Evolutionary conservation across 306 rosid genomes (phyloP).

Genomic region (Gillenia trifoliata): DNA sequence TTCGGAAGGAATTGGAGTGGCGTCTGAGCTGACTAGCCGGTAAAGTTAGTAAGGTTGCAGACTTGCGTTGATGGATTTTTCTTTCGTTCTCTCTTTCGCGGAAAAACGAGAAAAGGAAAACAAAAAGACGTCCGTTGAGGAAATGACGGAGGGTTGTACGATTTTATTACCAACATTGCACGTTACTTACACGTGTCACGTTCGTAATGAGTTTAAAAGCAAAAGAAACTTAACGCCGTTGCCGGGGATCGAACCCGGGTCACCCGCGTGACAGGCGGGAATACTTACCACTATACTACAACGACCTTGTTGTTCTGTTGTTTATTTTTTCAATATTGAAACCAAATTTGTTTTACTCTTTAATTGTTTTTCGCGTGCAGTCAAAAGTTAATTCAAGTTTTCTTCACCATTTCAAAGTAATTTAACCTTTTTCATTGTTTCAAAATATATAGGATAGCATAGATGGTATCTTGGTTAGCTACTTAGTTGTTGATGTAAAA

Average conservation of each 20-base stretch:
- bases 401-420: not conserved
- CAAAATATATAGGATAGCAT: too few species aligned
- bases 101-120: not conserved
- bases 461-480: too few species aligned
- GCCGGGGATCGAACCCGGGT: conserved; percentile 45
- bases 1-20: not conserved
- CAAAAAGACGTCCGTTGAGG: not conserved
- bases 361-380: too few species aligned
- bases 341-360: not conserved
- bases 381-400: not conserved
- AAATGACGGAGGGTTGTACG: not conserved
- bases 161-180: not conserved
- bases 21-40: not conserved
- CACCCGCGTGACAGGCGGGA: conserved; percentile 43
- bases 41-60: not conserved
- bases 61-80: not conserved
- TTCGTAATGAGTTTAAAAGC: not conserved
- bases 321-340: not conserved
- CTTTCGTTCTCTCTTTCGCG: not conserved
- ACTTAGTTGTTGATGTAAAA: too few species aligned
- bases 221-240: not conserved
- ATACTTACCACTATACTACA: conserved; percentile 43
- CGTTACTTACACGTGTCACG: not conserved
- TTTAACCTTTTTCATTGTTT: too few species aligned
- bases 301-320: not conserved